These are phyloP conservation scores for Gonapodya prolifera DNA, from an alignment of 192 early-diverging fungal species.

Conservation along the genomic window DNA sequence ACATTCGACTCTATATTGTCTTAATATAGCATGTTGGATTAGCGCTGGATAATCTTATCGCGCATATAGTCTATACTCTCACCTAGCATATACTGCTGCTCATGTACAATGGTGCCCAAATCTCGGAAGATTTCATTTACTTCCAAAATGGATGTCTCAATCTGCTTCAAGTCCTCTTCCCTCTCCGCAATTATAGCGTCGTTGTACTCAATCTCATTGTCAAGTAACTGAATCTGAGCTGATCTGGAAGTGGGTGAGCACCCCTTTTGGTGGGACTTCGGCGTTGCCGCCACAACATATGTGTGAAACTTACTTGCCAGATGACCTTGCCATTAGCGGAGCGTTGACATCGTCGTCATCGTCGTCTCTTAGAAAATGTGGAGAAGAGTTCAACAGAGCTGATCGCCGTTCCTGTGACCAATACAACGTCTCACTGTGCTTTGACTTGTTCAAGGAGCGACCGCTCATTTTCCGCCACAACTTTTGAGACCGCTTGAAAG, in stretches of 20 bases:
- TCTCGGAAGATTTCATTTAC: slow-evolving; percentile 97
- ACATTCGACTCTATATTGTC: slow-evolving; percentile 96
- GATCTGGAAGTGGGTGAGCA: no score
- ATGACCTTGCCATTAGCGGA: no score
- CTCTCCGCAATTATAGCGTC: slow-evolving; percentile 86
- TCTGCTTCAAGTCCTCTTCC: slow-evolving; percentile 80
- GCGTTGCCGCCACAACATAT: not conserved
- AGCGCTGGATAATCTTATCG: not conserved
- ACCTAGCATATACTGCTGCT: slow-evolving; percentile 87
- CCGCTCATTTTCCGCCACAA: slow-evolving; percentile 69
- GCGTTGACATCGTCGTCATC: no score
- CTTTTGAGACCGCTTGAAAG: slow-evolving; percentile 74
- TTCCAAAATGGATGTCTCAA: slow-evolving; percentile 86
- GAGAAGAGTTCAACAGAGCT: no score
- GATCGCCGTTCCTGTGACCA: no score
- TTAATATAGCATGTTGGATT: slow-evolving; percentile 11
- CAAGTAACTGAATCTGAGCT: slow-evolving; percentile 50
- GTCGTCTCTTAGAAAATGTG: no score
- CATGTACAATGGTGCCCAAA: slow-evolving; percentile 89
- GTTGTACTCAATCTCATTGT: slow-evolving; percentile 90
- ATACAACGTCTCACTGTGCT: no score
- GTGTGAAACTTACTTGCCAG: slow-evolving; percentile 12
- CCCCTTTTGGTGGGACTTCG: no score
- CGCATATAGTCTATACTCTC: slow-evolving; percentile 11
- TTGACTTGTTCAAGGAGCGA: slow-evolving; percentile 72